Evolutionary conservation across 2,329 filamentous ascomycete genomes (phyloP).

Genomic region (Pyricularia pennisetigena): DNA sequence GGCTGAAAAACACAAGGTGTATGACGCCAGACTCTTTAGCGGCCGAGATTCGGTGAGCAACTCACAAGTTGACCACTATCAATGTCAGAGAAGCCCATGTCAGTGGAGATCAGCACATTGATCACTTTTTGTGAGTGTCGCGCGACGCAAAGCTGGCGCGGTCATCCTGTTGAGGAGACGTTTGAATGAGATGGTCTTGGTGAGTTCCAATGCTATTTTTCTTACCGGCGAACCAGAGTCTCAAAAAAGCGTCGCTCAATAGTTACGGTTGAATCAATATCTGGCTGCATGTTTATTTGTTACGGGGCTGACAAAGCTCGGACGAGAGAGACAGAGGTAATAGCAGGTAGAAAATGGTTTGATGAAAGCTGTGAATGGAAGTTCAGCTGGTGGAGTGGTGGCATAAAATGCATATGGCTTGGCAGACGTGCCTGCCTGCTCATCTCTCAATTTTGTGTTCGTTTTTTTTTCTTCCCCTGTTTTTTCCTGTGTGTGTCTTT

Average conservation of each 20-base stretch:
- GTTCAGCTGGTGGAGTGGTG: not conserved
- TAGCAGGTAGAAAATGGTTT: not conserved
- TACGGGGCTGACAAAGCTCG: not conserved
- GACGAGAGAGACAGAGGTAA: not conserved
- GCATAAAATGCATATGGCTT: too few relatives aligned
- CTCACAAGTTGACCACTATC: slow-evolving; percentile 5
- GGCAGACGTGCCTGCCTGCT: not conserved
- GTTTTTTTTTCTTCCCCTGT: slow-evolving; percentile 3
- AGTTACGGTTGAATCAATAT: slow-evolving; percentile 33
- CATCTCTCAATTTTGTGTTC: not conserved
- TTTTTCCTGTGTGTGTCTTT: too few relatives aligned
- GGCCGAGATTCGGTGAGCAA: not conserved
- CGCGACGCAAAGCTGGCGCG: not conserved
- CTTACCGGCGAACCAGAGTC: slow-evolving; percentile 51
- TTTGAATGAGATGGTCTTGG: not conserved
- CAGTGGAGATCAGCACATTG: not conserved
- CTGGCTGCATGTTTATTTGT: not conserved
- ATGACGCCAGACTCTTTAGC: not conserved
- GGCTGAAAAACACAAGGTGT: not conserved
- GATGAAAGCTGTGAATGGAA: not conserved
- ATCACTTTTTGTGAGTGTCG: not conserved
- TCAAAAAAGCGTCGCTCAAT: slow-evolving; percentile 53
- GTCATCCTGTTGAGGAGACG: not conserved
- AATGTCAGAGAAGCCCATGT: not conserved
- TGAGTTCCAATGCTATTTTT: slow-evolving; percentile 5